Base-by-base conservation (phyloP, 164 flowering plant genomes). In the Pachysandra terminalis region DNA sequence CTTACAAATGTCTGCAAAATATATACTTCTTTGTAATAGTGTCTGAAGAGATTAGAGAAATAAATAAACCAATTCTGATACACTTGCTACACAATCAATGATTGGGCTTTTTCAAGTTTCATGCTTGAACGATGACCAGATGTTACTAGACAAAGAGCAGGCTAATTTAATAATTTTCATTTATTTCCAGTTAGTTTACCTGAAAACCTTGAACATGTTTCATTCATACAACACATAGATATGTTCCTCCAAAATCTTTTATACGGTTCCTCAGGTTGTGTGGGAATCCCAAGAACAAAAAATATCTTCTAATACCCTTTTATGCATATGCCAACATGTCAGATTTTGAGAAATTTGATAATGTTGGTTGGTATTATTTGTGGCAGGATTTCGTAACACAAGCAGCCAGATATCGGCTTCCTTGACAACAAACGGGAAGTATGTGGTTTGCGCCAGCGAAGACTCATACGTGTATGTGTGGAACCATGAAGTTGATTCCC, bases 341-440 rank as follows among this genome's bases (percentile, higher is more conserved):
- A 55, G 63, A 16, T 21, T 63, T 37, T 56, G 15, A 25, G 23
- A 53, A 35, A 49, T 26, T 56, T 15, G 48, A 26, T 61, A n/a
- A 19, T 17, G 24, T 57, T 51, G 28, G 19, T 74, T 75, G 21
- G 15, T 76, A 37, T 41, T 64, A 24, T 45, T 69, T 64, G 5
- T 78, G 67, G 56, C 87, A 92, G 99, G 99, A 26, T 93, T 93
- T 64, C 97, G 91, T 25, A 96, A 96, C 77, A 79, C 93, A 23
- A 90, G 75, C 80, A 93, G 98, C 79, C 98, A 96, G 75, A 96
- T 96, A 41, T 86, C 97, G n/a, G 96, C 96, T 59, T 83, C 95
- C 27, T 59, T 88, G 53, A 79, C 96, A 16, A 82, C 87, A 41
- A 86, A 96, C 61, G 97, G 99, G 48, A 93, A 82, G 81, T 85